Conservation (phyloP, 495 filamentous ascomycete species). For the Aspergillus sparsus region DNA sequence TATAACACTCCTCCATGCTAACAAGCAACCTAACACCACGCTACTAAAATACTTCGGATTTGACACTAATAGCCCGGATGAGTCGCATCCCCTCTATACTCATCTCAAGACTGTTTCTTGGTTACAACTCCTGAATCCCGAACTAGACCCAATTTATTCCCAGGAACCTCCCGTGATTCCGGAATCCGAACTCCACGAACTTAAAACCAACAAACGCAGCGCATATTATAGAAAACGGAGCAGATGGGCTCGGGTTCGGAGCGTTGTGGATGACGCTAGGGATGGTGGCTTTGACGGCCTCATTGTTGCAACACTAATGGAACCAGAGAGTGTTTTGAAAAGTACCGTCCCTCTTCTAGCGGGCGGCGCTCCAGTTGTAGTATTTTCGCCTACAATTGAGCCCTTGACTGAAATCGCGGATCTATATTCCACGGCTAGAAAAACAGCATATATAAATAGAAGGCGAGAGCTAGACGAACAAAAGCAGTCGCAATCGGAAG, state of each 20-base stretch:
- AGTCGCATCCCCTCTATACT: conserved; percentile 74
- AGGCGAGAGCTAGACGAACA: conserved; percentile 40
- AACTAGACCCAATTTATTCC: conserved; percentile 66
- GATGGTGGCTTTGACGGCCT: conserved; percentile 80
- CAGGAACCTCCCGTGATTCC: conserved; percentile 56
- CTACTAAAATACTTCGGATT: conserved; percentile 85
- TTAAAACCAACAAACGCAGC: conserved; percentile 76
- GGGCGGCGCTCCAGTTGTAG: conserved; percentile 80
- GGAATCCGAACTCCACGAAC: conserved; percentile 54
- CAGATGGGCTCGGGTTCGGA: conserved; percentile 68
- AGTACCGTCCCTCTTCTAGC: conserved; percentile 73
- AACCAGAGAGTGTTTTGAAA: conserved; percentile 71
- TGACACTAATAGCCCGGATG: conserved; percentile 65
- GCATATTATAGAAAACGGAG: conserved; percentile 83
- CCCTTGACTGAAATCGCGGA: conserved; percentile 74
- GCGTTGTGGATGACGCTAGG: conserved; percentile 70
- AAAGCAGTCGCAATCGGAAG: conserved; percentile 18
- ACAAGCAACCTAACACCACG: conserved; percentile 84
- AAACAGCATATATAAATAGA: conserved; percentile 65
- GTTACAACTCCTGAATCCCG: conserved; percentile 82
- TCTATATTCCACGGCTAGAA: conserved; percentile 72
- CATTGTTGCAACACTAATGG: conserved; percentile 77
- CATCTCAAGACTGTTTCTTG: conserved; percentile 84
- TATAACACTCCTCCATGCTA: conserved; percentile 83
- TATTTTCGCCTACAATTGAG: conserved; percentile 80